Evolutionary conservation across 306 rosid species (phyloP).

Genomic region (Cicer judaicum): DNA sequence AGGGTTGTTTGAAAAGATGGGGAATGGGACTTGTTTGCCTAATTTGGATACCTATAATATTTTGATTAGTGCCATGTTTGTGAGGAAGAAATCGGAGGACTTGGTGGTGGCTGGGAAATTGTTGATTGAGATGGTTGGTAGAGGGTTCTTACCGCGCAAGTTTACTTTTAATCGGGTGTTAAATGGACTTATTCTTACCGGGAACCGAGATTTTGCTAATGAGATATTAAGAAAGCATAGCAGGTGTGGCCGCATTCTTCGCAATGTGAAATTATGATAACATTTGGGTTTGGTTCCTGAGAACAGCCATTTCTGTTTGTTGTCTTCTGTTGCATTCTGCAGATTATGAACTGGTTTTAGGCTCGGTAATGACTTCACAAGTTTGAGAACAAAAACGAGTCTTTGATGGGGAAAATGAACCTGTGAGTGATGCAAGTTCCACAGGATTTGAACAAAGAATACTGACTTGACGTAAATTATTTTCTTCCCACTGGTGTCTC

Average conservation of each 20-base stretch:
- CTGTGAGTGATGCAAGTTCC: neutral
- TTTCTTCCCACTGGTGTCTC: neutral
- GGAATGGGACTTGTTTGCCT: slow-evolving; percentile 66
- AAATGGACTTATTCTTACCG: slow-evolving; percentile 75
- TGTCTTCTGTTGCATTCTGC: neutral
- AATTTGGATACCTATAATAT: slow-evolving; percentile 86
- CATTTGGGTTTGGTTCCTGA: slow-evolving; percentile 19
- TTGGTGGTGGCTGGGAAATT: slow-evolving; percentile 81
- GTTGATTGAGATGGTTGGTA: slow-evolving; percentile 80
- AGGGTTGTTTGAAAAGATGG: slow-evolving; percentile 71
- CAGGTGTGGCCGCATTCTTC: slow-evolving; percentile 70
- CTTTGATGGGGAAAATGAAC: neutral
- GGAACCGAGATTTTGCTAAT: slow-evolving; percentile 80
- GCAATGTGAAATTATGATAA: slow-evolving; percentile 61
- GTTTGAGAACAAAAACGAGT: slow-evolving; percentile 1
- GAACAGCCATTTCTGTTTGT: neutral
- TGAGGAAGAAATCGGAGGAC: slow-evolving; percentile 79
- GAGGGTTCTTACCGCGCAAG: slow-evolving; percentile 81
- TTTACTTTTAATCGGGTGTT: slow-evolving; percentile 71
- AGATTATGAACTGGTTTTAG: neutral
- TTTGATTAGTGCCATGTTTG: slow-evolving; percentile 84
- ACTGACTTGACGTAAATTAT: neutral
- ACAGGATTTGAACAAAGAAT: slow-evolving; percentile 1
- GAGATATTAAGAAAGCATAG: slow-evolving; percentile 80
- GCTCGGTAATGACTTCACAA: neutral